These are phyloP conservation scores for Paecilomyces niveus DNA, from an alignment of 2,329 filamentous ascomycete species.

Conservation along the genomic window DNA sequence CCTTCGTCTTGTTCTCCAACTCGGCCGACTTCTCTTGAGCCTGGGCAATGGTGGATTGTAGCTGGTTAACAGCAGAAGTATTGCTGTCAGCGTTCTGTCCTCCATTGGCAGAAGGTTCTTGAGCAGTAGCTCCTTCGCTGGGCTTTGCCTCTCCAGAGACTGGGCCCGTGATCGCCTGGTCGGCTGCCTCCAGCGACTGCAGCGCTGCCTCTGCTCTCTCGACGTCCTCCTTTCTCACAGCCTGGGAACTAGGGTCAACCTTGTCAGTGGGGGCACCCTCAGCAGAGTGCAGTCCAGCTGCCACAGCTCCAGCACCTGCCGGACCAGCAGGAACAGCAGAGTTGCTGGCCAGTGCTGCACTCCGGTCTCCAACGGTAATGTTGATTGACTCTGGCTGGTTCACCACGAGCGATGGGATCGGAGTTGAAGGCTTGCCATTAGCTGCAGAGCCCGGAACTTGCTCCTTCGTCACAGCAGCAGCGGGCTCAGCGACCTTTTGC, in stretches of 20 bases:
- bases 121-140: background rate
- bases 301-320: background rate
- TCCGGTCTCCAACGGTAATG: background rate
- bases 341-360: background rate
- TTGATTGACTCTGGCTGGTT: background rate
- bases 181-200: background rate
- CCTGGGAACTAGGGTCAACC: background rate
- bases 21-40: background rate
- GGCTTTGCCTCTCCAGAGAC: background rate
- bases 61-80: background rate
- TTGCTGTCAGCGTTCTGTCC: background rate
- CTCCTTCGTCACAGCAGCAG: conserved; percentile 1
- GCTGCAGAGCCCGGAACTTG: background rate
- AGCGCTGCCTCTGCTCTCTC: background rate
- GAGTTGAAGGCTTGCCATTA: background rate
- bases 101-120: background rate
- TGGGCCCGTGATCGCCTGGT: background rate
- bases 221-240: background rate
- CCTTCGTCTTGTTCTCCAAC: conserved; percentile 1
- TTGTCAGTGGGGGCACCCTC: background rate
- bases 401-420: background rate
- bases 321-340: background rate
- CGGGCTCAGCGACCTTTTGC: background rate
- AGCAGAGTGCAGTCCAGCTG: background rate
- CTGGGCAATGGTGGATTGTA: background rate